Conservation (phyloP, 2,329 filamentous ascomycete genomes). For the Cytospora piceicola region DNA sequence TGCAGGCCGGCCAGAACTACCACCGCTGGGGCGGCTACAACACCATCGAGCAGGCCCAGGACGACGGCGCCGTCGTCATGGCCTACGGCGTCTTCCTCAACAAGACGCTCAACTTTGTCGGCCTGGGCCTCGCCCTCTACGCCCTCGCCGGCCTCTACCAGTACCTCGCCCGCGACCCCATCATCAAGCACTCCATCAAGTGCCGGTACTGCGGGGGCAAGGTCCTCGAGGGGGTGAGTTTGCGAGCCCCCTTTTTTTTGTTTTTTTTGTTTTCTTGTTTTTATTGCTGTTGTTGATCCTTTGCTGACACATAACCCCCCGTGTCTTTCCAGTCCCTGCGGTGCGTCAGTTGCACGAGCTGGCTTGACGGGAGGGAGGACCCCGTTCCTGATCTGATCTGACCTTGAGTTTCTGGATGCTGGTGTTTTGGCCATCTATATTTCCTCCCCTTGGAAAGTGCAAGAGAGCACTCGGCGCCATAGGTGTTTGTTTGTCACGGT, state of each 20-base stretch:
- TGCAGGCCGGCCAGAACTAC: constrained; percentile 61
- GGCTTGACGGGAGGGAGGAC: constrained; percentile 55
- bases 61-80: constrained; percentile 73
- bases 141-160: constrained; percentile 66
- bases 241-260: too few species aligned
- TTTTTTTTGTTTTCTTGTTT: too few species aligned
- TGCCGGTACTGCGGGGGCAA: constrained; percentile 69
- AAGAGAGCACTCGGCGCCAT: neutral
- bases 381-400: neutral
- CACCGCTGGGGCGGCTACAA: constrained; percentile 62
- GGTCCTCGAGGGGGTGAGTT: constrained; percentile 64
- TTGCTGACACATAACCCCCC: neutral
- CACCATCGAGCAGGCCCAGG: constrained; percentile 68
- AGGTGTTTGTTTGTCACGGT: neutral
- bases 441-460: neutral
- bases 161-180: constrained; percentile 63
- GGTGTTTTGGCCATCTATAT: neutral
- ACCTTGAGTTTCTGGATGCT: neutral
- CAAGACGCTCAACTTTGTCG: constrained; percentile 67
- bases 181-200: constrained; percentile 71
- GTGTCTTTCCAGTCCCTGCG: constrained; percentile 43
- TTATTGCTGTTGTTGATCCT: neutral
- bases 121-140: constrained; percentile 69
- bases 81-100: constrained; percentile 64
- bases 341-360: constrained; percentile 56